phyloP scores from a whole-genome alignment of 306 rosid species.

The Cucumis melo region DNA sequence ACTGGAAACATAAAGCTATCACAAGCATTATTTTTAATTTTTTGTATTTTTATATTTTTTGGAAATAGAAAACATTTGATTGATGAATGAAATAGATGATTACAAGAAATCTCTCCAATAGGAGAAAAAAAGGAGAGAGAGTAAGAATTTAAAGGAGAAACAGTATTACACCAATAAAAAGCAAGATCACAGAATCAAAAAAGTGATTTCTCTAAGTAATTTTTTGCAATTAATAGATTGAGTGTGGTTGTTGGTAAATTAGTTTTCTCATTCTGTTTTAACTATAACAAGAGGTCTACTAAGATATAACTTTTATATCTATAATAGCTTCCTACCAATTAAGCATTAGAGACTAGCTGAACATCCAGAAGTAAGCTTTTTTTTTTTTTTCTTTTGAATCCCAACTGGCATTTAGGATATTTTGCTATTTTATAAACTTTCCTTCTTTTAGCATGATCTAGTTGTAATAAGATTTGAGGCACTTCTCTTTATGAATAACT shows the following conservation, averaged over 20 bases:
- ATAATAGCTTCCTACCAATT: not conserved
- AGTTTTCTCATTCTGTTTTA: not conserved
- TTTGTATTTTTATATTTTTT: too few relatives aligned
- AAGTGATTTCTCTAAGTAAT: not conserved
- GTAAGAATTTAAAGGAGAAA: too few relatives aligned
- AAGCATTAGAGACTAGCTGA: not conserved
- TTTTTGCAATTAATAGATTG: not conserved
- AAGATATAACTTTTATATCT: not conserved
- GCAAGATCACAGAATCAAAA: not conserved
- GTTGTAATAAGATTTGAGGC: not conserved
- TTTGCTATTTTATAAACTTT: not conserved
- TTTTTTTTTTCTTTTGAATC: not conserved
- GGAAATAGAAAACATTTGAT: too few relatives aligned
- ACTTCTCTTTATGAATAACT: not conserved
- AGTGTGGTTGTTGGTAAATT: not conserved
- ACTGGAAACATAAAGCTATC: constrained; percentile 35
- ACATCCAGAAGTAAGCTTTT: not conserved
- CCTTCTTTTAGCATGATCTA: not conserved
- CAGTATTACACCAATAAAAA: too few relatives aligned
- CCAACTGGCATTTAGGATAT: not conserved
- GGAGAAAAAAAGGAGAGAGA: too few relatives aligned
- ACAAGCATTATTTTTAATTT: not conserved
- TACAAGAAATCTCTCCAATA: too few relatives aligned
- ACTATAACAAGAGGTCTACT: not conserved
- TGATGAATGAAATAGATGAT: too few relatives aligned